phyloP scores from a whole-genome alignment of 2,329 filamentous ascomycete genomes.

The Aspergillus novoparasiticus region DNA sequence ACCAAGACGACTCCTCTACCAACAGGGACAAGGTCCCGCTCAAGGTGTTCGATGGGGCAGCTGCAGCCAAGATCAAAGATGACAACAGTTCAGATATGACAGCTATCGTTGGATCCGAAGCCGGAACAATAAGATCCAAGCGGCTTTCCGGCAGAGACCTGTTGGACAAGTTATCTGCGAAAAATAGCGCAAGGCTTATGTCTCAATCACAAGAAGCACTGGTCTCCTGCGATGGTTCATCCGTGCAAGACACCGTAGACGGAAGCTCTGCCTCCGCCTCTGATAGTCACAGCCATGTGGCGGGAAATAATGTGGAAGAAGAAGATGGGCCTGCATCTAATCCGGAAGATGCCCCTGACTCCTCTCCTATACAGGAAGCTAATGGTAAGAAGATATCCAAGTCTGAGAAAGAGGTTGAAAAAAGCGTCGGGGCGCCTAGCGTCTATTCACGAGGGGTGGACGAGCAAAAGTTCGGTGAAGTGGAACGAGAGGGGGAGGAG shows the following conservation, averaged over 20 bases:
- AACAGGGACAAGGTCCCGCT: slow-evolving; percentile 12
- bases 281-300: slow-evolving; percentile 19
- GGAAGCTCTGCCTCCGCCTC: slow-evolving; percentile 24
- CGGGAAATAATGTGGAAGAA: slow-evolving; percentile 2
- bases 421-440: slow-evolving; percentile 5
- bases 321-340: background rate
- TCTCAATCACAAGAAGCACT: slow-evolving; percentile 43
- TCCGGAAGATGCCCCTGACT: background rate
- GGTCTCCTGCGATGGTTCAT: slow-evolving; percentile 26
- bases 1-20: background rate
- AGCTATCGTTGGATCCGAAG: slow-evolving; percentile 51
- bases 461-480: slow-evolving; percentile 2
- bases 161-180: slow-evolving; percentile 29
- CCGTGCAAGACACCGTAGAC: slow-evolving; percentile 29
- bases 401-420: background rate
- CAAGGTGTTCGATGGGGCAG: slow-evolving; percentile 23
- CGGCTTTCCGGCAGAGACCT: slow-evolving; percentile 33
- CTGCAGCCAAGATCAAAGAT: slow-evolving; percentile 41
- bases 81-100: slow-evolving; percentile 68
- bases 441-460: slow-evolving; percentile 10
- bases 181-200: slow-evolving; percentile 16
- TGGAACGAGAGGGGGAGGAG: background rate
- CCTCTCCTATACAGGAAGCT: background rate
- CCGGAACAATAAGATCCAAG: slow-evolving; percentile 32
- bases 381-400: background rate